Base-by-base conservation (phyloP, 2,329 filamentous ascomycete genomes). In the Delphinella strobiligena region DNA sequence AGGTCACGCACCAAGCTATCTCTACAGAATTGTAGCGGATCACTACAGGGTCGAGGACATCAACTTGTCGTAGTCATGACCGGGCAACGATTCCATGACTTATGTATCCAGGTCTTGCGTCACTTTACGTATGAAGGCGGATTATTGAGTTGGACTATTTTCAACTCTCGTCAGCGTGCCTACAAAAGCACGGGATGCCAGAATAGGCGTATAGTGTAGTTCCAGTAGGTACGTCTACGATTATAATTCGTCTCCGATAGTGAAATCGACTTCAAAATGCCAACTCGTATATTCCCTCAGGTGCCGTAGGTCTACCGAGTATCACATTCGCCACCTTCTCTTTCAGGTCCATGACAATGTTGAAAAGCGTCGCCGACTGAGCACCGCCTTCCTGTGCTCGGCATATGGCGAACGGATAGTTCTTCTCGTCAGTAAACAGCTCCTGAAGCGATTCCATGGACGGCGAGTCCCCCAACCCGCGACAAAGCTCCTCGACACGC, bases 1-100 rank as follows among this genome's bases (percentile, higher is more conserved):
- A 22, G 75, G 74, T 19, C 76, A 81, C 60, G 78, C 78, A 14
- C 75, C 76, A 41, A 79, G 80, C 40, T 82, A 83, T 54, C 62
- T 86, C n/a, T 81, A 82, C 41, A 70, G 75, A 45, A 76, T 86
- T 44, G 77, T 86, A 31, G 74, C 73, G 31, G 82, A 87, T 53
- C 82, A 87, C 55, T 86, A 87, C 59, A 78, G 81, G 48, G 66
- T 71, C 18, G 80, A 85, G 53, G 82, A 87, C 51, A 74, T 81
- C 40, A 75, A 77, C 49, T 48, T 69, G 36, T 63, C 34, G 34
- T 37, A 17, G 27, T 27, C 22, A 27, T 27, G 22, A n/a, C n/a
- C n/a, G n/a, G n/a, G n/a, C n/a, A n/a, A n/a, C n/a, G n/a, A n/a
- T n/a, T n/a, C n/a, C n/a, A n/a, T n/a, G n/a, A n/a, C n/a, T n/a